Percentiles rank a stretch among this genome's conserved stretches.
Conservation (phyloP, 2,329 filamentous ascomycete genomes). For the Hypoxylon rubiginosum region DNA sequence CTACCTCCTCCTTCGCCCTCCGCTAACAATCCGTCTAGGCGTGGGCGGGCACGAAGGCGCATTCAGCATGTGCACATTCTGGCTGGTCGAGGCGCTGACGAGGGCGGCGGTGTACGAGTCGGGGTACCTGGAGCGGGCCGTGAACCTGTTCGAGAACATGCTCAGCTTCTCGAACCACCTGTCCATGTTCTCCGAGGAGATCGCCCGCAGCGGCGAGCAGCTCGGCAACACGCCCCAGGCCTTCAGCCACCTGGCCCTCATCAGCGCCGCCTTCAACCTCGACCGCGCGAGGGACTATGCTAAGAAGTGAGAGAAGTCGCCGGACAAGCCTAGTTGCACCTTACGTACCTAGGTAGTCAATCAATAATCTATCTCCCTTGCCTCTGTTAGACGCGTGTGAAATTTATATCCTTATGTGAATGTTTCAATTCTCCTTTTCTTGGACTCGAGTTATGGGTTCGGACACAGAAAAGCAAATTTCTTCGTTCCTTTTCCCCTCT, state of each 20-base stretch:
- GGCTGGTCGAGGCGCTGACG: slow-evolving; percentile 83
- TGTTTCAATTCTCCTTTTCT: not conserved
- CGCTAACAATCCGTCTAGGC: slow-evolving; percentile 58
- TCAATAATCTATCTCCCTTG: not conserved
- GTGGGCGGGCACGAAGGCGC: slow-evolving; percentile 81
- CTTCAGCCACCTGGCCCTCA: slow-evolving; percentile 80
- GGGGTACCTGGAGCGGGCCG: slow-evolving; percentile 72
- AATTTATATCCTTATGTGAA: not conserved
- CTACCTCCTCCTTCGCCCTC: not conserved
- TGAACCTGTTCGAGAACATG: slow-evolving; percentile 83
- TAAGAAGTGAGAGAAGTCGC: slow-evolving; percentile 16
- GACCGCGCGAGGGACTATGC: slow-evolving; percentile 61
- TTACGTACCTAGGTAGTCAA: not conserved
- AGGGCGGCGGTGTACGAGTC: slow-evolving; percentile 74
- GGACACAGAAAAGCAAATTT: not conserved
- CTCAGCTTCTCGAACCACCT: slow-evolving; percentile 82
- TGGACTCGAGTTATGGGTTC: not conserved
- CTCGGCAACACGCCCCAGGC: slow-evolving; percentile 85
- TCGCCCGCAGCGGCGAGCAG: slow-evolving; percentile 80
- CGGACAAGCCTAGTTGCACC: not conserved
- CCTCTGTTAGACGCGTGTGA: not conserved
- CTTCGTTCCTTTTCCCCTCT: not conserved
- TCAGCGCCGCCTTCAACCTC: slow-evolving; percentile 83
- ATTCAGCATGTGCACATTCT: slow-evolving; percentile 87
- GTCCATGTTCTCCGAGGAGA: slow-evolving; percentile 84